Evolutionary conservation across 768 basidiomycete species (phyloP), one percentile per base, ranked within the genome.

Genomic region (Daedaleopsis nitida): DNA sequence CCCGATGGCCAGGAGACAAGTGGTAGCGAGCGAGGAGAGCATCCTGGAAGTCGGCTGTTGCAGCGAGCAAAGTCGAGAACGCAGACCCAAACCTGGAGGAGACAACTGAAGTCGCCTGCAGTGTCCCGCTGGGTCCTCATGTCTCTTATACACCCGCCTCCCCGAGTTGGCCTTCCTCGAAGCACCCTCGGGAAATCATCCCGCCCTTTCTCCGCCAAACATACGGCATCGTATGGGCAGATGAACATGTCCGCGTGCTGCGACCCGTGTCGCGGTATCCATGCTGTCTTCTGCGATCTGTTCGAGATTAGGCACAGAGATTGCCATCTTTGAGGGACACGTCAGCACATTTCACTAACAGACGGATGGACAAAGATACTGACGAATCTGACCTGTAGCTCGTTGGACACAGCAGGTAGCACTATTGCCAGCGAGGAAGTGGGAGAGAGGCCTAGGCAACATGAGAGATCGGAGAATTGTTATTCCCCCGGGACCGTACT

Each of bases 151-250:
- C 56, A 61, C 39, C 39, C 21, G 34, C 16, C 19, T 45, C 39
- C 44, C 21, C 13, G 19, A 11, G 39, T 23, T 43, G 27, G 27
- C 17, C 21, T 38, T 24, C 47, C 47, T 49, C 47, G 47, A 49
- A 12, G 23, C 21, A 13, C 21, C 19, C 23, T 12, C 55, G 54
- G 60, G 55, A 49, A 57, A 57, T 61, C 60, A 61, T 44, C 60
- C 59, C 60, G 60, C 32, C 50, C 55, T 61, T 61, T 57, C 60
- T 52, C 60, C 60, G 60, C 44, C 55, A 49, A 7, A 21, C 21
- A 24, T 21, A 24, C 47, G 47, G 47, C 23, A 14, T 24, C 21
- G 23, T 1, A 21, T 23, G 21, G 19, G 23, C 23, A 24, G 47
- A 24, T 23, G 21, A 14, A 7, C 7, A 14, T 49, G 47, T 24